Conservation (phyloP, 805 yeast genomes). For the Ogataea minuta region DNA sequence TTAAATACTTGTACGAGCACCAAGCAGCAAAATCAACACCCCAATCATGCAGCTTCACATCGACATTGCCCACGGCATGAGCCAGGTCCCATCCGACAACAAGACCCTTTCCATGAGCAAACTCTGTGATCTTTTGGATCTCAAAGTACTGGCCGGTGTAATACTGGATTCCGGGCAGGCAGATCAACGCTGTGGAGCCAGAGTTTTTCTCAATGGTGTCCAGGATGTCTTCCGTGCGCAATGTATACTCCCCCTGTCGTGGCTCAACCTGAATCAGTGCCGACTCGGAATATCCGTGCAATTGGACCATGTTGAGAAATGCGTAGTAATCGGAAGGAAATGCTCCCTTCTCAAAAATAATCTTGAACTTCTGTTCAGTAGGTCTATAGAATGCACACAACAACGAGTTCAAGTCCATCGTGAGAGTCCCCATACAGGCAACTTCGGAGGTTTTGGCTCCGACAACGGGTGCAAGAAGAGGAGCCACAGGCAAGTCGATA, state of each 20-base stretch:
- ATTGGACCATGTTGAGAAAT: conserved; percentile 64
- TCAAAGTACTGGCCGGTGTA: conserved; percentile 89
- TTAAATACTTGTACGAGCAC: conserved; percentile 90
- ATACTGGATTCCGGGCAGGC: conserved; percentile 87
- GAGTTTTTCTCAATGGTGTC: conserved; percentile 51
- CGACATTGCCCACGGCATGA: conserved; percentile 89
- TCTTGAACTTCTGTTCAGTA: conserved; percentile 53
- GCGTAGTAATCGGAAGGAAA: conserved; percentile 94
- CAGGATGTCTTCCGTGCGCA: conserved; percentile 65
- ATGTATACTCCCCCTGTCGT: conserved; percentile 50
- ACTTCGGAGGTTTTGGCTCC: conserved; percentile 79
- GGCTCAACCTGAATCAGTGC: conserved; percentile 67
- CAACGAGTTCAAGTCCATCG: conserved; percentile 76
- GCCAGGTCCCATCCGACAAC: conserved; percentile 94
- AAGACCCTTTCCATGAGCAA: conserved; percentile 52
- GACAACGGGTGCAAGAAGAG: conserved; percentile 66
- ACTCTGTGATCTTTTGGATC: conserved; percentile 63
- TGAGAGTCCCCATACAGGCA: conserved; percentile 83
- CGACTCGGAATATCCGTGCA: conserved; percentile 52
- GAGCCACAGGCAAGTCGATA: conserved; percentile 73
- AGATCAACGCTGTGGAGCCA: conserved; percentile 65
- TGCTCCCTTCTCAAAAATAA: conserved; percentile 80
- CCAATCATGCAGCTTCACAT: conserved; percentile 79
- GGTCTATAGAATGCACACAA: conserved; percentile 77
- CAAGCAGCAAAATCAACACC: conserved; percentile 89